Conservation (phyloP, 495 filamentous ascomycete species). For the Penicillium diatomitis region DNA sequence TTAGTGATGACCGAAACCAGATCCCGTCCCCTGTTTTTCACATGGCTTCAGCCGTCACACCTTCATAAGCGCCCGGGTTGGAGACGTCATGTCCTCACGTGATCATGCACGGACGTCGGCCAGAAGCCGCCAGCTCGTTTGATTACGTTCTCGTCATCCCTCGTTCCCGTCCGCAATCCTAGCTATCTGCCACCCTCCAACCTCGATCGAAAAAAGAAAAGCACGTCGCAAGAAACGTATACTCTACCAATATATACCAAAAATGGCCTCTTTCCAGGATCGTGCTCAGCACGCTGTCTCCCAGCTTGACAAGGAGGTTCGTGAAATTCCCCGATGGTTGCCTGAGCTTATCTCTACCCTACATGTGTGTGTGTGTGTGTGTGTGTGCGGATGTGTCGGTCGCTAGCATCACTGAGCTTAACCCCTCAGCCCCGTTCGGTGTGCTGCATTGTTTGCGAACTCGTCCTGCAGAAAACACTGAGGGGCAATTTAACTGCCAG, state of each 20-base stretch:
- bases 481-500: background rate
- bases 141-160: constrained; percentile 22
- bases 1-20: too few species aligned
- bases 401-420: constrained; percentile 14
- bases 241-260: constrained; percentile 4
- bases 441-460: constrained; percentile 9
- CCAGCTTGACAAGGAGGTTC: constrained; percentile 95
- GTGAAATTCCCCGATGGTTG: constrained; percentile 18
- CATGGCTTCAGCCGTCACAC: background rate
- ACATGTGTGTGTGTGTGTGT: constrained; percentile 16
- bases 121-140: constrained; percentile 19
- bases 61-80: constrained; percentile 1
- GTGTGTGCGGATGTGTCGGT: constrained; percentile 3
- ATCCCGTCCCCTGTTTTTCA: background rate
- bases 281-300: constrained; percentile 79
- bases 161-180: constrained; percentile 5
- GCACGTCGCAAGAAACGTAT: too few species aligned
- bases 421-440: constrained; percentile 9
- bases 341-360: constrained; percentile 3
- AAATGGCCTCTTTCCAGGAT: constrained; percentile 75
- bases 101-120: constrained; percentile 13
- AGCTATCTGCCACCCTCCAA: constrained; percentile 1
- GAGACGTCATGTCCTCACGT: constrained; percentile 24
- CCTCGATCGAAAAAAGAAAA: constrained; percentile 1
- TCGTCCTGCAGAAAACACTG: constrained; percentile 4